phyloP scores from a whole-genome alignment of 177 flowering plant species.

The Vitis hybrid region DNA sequence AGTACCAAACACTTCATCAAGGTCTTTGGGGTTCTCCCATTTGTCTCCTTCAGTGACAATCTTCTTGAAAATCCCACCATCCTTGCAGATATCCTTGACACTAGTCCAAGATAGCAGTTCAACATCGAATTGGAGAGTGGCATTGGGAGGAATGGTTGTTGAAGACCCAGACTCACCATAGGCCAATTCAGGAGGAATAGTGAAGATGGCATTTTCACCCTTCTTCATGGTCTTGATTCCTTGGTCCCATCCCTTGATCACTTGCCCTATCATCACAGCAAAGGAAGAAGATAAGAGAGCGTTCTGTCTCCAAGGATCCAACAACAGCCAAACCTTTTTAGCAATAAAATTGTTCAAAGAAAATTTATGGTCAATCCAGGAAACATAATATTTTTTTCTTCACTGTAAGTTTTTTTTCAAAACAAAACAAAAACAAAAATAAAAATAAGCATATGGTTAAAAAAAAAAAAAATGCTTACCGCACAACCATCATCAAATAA shows the following conservation, averaged over 20 bases:
- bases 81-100: constrained; percentile 95
- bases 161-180: constrained; percentile 86
- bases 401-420: too few relatives aligned
- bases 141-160: constrained; percentile 91
- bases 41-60: constrained; percentile 79
- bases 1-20: constrained; percentile 86
- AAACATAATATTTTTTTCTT: too few relatives aligned
- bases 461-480: too few relatives aligned
- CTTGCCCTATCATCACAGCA: constrained; percentile 59
- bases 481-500: too few relatives aligned
- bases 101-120: constrained; percentile 88
- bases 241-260: constrained; percentile 92
- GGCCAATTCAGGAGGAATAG: constrained; percentile 87
- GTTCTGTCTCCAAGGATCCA: neutral
- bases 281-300: neutral
- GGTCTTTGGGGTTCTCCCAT: constrained; percentile 94
- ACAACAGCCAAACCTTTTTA: too few relatives aligned
- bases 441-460: too few relatives aligned
- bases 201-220: constrained; percentile 86
- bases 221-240: constrained; percentile 98
- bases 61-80: constrained; percentile 93
- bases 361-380: too few relatives aligned
- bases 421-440: too few relatives aligned
- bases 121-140: constrained; percentile 90
- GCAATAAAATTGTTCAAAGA: too few relatives aligned